Conservation (phyloP, 495 filamentous ascomycete species). For the Daldinia concentrica region DNA sequence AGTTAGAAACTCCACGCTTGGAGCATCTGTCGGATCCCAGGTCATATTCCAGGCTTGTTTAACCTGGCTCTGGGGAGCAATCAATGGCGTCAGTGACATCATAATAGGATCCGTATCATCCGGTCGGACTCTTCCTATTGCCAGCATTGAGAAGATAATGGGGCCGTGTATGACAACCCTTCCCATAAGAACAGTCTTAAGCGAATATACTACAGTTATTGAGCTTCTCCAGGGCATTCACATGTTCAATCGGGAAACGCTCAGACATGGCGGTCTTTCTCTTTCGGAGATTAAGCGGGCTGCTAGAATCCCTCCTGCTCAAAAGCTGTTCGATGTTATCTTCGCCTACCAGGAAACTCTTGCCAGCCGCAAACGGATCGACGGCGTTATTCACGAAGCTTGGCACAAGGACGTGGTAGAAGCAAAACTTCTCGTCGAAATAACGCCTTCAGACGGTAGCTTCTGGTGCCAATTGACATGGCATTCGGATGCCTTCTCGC, state of each 20-base stretch:
- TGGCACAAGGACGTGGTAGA: slow-evolving; percentile 73
- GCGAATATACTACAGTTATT: slow-evolving; percentile 55
- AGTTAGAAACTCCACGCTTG: slow-evolving; percentile 28
- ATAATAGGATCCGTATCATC: slow-evolving; percentile 80
- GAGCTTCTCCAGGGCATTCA: slow-evolving; percentile 71
- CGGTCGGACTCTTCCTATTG: slow-evolving; percentile 72
- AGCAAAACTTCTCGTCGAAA: slow-evolving; percentile 75
- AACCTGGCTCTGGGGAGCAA: slow-evolving; percentile 68
- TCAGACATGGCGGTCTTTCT: slow-evolving; percentile 66
- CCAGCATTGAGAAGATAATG: slow-evolving; percentile 72
- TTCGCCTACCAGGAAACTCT: slow-evolving; percentile 82
- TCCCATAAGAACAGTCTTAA: slow-evolving; percentile 68
- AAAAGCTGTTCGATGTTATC: slow-evolving; percentile 71
- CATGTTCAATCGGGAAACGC: slow-evolving; percentile 64
- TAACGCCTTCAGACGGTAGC: slow-evolving; percentile 65
- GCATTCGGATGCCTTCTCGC: slow-evolving; percentile 51
- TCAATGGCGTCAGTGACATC: slow-evolving; percentile 72
- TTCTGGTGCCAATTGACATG: slow-evolving; percentile 67
- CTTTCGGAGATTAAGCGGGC: slow-evolving; percentile 72
- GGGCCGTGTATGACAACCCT: slow-evolving; percentile 77
- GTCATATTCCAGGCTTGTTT: slow-evolving; percentile 76
- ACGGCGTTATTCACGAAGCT: slow-evolving; percentile 55
- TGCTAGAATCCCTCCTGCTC: slow-evolving; percentile 57
- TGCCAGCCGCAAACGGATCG: slow-evolving; percentile 46
- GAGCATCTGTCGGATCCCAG: slow-evolving; percentile 56